These are phyloP conservation scores for Penicillium sp. DNA, from an alignment of 2,329 filamentous ascomycete species.

Conservation along the genomic window DNA sequence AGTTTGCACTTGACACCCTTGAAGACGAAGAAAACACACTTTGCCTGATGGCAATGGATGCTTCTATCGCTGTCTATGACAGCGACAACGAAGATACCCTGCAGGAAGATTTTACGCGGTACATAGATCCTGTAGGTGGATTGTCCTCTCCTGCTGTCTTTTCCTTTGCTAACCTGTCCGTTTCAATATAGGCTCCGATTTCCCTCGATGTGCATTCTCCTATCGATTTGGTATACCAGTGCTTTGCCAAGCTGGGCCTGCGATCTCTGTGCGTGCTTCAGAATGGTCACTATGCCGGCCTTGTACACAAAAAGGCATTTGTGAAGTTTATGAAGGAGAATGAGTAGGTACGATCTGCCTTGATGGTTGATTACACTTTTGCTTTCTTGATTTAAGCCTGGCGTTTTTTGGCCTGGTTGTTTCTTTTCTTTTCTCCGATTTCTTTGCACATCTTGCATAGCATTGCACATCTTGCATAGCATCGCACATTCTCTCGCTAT, in stretches of 20 bases:
- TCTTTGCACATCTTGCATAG: neutral
- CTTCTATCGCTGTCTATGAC: constrained; percentile 58
- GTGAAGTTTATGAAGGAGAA: constrained; percentile 89
- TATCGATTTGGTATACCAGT: constrained; percentile 94
- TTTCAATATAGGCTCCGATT: constrained; percentile 67
- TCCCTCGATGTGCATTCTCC: constrained; percentile 84
- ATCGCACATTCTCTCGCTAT: neutral
- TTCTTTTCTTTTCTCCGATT: neutral
- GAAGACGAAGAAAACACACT: constrained; percentile 67
- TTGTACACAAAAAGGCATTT: constrained; percentile 97
- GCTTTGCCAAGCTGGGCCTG: constrained; percentile 89
- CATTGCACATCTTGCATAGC: constrained; percentile 3
- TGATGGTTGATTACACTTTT: neutral
- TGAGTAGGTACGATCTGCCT: constrained; percentile 52
- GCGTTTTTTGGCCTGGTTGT: neutral
- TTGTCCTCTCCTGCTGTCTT: neutral
- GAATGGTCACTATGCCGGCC: constrained; percentile 81
- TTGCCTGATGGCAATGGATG: constrained; percentile 76
- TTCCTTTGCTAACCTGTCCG: constrained; percentile 4
- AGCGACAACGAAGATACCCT: constrained; percentile 59
- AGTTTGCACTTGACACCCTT: constrained; percentile 85
- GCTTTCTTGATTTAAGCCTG: neutral
- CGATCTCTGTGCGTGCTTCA: constrained; percentile 87
- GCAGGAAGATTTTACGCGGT: constrained; percentile 83
- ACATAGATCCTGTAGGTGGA: constrained; percentile 76